Evolutionary conservation across 192 early-diverging fungal genomes (phyloP).

Genomic region (Backusella tuberculispora): DNA sequence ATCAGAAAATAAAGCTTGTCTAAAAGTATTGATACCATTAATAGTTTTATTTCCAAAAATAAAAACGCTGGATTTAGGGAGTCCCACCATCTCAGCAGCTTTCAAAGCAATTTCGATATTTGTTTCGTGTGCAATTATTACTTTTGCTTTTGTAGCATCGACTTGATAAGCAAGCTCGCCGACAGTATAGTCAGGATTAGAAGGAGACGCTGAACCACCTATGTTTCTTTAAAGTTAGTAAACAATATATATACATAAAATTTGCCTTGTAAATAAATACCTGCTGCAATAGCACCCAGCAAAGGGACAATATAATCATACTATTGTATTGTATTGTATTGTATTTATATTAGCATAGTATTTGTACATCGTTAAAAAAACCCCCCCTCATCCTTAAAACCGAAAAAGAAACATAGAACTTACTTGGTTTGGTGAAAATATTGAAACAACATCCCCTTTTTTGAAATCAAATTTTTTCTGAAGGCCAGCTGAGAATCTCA

Average conservation of each 20-base stretch:
- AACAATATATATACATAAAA: constrained; percentile 53
- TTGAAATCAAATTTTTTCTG: constrained; percentile 56
- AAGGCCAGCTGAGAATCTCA: constrained; percentile 53
- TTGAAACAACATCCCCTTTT: constrained; percentile 68
- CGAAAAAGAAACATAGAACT: constrained; percentile 14
- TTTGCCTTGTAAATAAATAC: constrained; percentile 45
- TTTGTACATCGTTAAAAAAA: not conserved
- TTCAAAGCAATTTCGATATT: constrained; percentile 45
- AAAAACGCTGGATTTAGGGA: constrained; percentile 41
- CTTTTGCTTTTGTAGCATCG: constrained; percentile 62
- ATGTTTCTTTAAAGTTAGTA: constrained; percentile 56
- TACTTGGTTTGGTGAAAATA: constrained; percentile 46
- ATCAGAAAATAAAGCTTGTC: constrained; percentile 12
- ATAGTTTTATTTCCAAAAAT: constrained; percentile 41
- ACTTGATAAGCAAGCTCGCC: constrained; percentile 78
- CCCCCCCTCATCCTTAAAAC: too few species aligned
- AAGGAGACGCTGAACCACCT: constrained; percentile 68
- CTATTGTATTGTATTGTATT: not conserved
- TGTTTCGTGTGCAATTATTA: constrained; percentile 56
- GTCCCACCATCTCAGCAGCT: constrained; percentile 37
- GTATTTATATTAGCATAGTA: not conserved
- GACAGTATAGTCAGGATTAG: constrained; percentile 80
- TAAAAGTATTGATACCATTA: constrained; percentile 42
- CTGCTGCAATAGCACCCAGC: not conserved
- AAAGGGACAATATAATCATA: constrained; percentile 17